These are phyloP conservation scores for Rosellinia necatrix DNA, from an alignment of 2,329 filamentous ascomycete genomes.

Conservation along the genomic window DNA sequence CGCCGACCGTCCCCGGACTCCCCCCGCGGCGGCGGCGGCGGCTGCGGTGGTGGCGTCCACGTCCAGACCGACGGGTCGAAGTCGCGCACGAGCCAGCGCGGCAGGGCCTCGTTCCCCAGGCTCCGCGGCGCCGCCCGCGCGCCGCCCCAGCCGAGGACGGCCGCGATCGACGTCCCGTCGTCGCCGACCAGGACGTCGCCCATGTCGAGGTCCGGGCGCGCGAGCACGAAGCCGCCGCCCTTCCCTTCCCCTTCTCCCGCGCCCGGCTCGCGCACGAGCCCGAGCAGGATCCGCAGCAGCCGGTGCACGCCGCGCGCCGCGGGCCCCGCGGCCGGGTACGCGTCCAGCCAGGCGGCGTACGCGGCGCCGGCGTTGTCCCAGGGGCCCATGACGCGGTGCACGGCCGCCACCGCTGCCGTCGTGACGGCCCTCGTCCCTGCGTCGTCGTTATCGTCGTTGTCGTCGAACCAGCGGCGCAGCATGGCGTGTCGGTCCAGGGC, in stretches of 20 bases:
- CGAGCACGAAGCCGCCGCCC: constrained; percentile 29
- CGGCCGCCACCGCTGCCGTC: too few relatives aligned
- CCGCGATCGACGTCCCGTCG: constrained; percentile 28
- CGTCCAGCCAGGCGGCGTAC: constrained; percentile 30
- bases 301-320: constrained; percentile 26
- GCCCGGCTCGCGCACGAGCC: constrained; percentile 29
- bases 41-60: constrained; percentile 28
- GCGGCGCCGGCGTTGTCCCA: constrained; percentile 19
- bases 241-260: background rate
- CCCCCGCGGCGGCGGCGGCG: constrained; percentile 11
- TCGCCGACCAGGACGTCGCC: constrained; percentile 34
- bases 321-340: constrained; percentile 21
- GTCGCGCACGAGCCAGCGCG: constrained; percentile 35
- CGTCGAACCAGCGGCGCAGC: constrained; percentile 32
- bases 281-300: constrained; percentile 30
- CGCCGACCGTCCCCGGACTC: constrained; percentile 14
- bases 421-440: too few relatives aligned
- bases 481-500: constrained; percentile 32
- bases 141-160: constrained; percentile 36
- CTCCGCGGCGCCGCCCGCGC: constrained; percentile 31
- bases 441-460: constrained; percentile 24
- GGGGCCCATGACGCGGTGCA: constrained; percentile 28
- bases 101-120: constrained; percentile 33
- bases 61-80: constrained; percentile 33
- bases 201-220: constrained; percentile 34